Conservation (phyloP, 306 rosid genomes). For the Vachellia pachyceras region DNA sequence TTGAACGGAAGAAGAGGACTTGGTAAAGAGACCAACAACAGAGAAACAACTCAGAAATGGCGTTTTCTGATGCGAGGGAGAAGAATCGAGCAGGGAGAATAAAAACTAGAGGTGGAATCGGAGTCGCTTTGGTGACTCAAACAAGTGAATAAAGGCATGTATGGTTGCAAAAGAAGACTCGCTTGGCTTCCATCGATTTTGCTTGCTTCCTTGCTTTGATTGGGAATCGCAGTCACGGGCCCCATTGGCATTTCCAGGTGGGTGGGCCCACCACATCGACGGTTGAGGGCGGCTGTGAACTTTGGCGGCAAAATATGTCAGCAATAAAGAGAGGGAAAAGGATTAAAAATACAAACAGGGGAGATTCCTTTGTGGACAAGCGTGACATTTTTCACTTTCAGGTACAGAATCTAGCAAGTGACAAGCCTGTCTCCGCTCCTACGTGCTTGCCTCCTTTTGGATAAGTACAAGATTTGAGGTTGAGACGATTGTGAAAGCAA, state of each 20-base stretch:
- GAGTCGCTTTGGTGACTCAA: constrained; percentile 64
- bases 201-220: constrained; percentile 31
- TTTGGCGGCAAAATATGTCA: constrained; percentile 54
- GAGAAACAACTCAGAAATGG: constrained; percentile 41
- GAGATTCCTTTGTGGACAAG: constrained; percentile 26
- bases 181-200: too few species aligned
- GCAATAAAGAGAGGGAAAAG: too few species aligned
- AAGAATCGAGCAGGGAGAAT: background rate
- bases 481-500: background rate
- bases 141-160: constrained; percentile 43
- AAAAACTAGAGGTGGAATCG: constrained; percentile 50
- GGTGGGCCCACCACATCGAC: constrained; percentile 47
- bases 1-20: background rate
- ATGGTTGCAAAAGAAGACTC: constrained; percentile 45
- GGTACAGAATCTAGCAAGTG: constrained; percentile 36
- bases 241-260: constrained; percentile 38
- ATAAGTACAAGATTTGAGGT: constrained; percentile 34
- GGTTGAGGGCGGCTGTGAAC: constrained; percentile 43
- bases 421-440: background rate
- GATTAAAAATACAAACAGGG: background rate
- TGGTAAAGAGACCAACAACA: constrained; percentile 39
- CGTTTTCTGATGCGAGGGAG: constrained; percentile 29
- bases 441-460: constrained; percentile 40
- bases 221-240: constrained; percentile 69
- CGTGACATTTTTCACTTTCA: background rate